Evolutionary conservation across 192 early-diverging fungal genomes (phyloP).

Genomic region (Piromyces sp.): DNA sequence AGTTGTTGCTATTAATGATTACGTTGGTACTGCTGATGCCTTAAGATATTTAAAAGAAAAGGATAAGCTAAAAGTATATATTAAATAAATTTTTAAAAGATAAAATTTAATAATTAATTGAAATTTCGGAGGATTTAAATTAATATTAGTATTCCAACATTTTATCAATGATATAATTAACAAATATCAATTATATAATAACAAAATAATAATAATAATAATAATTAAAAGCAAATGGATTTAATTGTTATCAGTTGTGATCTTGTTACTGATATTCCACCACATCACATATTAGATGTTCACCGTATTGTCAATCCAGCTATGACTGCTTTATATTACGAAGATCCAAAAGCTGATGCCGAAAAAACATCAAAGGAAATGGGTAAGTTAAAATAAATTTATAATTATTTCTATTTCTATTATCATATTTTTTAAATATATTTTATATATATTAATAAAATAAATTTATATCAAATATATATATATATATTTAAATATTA

Average conservation of each 20-base stretch:
- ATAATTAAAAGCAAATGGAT: slow-evolving; percentile 39
- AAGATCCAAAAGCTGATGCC: slow-evolving; percentile 52
- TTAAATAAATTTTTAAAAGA: too few species aligned
- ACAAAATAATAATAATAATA: neutral
- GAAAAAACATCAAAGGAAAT: slow-evolving; percentile 28
- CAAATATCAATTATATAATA: neutral
- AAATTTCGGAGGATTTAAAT: too few species aligned
- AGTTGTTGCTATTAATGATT: slow-evolving; percentile 28
- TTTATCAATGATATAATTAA: too few species aligned
- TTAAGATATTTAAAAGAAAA: slow-evolving; percentile 58
- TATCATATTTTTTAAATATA: too few species aligned
- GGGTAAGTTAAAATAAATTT: too few species aligned
- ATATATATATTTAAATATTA: too few species aligned
- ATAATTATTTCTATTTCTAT: too few species aligned
- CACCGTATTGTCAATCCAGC: slow-evolving; percentile 65
- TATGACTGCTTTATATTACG: slow-evolving; percentile 67
- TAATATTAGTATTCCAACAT: too few species aligned
- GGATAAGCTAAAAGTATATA: slow-evolving; percentile 61
- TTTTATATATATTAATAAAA: too few species aligned
- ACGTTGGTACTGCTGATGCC: slow-evolving; percentile 65
- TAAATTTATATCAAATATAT: too few species aligned
- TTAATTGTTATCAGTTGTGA: slow-evolving; percentile 89
- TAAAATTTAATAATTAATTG: too few species aligned
- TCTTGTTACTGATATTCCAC: slow-evolving; percentile 64
- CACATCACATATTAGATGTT: slow-evolving; percentile 66